phyloP scores from a whole-genome alignment of 2,329 filamentous ascomycete genomes.

The Aspergillus caelatus region DNA sequence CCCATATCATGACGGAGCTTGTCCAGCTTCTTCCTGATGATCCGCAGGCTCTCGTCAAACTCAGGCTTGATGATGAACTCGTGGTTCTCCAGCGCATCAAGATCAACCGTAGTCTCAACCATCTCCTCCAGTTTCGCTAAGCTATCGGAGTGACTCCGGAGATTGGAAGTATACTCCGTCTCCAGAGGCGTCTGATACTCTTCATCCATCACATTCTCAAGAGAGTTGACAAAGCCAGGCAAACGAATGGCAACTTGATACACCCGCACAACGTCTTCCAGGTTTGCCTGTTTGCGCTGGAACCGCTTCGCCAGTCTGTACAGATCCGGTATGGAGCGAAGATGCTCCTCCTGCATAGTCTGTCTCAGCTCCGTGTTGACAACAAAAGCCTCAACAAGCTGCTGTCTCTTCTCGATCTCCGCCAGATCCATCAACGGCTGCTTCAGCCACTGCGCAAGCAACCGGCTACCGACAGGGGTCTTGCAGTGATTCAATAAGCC shows the following conservation, averaged over 20 bases:
- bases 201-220: slow-evolving; percentile 96
- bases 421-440: slow-evolving; percentile 90
- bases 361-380: slow-evolving; percentile 90
- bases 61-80: slow-evolving; percentile 99
- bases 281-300: slow-evolving; percentile 83
- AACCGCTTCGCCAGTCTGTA: slow-evolving; percentile 94
- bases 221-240: slow-evolving; percentile 83
- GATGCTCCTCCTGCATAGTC: slow-evolving; percentile 94
- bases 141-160: slow-evolving; percentile 74
- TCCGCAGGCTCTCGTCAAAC: slow-evolving; percentile 84
- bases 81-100: slow-evolving; percentile 92
- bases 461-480: slow-evolving; percentile 84
- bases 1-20: slow-evolving; percentile 81
- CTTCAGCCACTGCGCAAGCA: slow-evolving; percentile 95
- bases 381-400: slow-evolving; percentile 93
- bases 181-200: slow-evolving; percentile 86
- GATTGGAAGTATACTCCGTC: slow-evolving; percentile 80
- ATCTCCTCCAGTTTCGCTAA: slow-evolving; percentile 90
- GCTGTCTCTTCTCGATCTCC: slow-evolving; percentile 88
- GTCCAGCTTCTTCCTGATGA: slow-evolving; percentile 91
- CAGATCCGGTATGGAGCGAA: slow-evolving; percentile 89
- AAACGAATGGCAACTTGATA: slow-evolving; percentile 94
- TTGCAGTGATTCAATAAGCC: slow-evolving; percentile 97
- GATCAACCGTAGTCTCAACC: slow-evolving; percentile 97
- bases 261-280: slow-evolving; percentile 93